A percentile compares a stretch with the other conserved stretches of the same genome.
Evolutionary conservation across 768 basidiomycete genomes (phyloP).

Genomic region (Suillus clintonianus): DNA sequence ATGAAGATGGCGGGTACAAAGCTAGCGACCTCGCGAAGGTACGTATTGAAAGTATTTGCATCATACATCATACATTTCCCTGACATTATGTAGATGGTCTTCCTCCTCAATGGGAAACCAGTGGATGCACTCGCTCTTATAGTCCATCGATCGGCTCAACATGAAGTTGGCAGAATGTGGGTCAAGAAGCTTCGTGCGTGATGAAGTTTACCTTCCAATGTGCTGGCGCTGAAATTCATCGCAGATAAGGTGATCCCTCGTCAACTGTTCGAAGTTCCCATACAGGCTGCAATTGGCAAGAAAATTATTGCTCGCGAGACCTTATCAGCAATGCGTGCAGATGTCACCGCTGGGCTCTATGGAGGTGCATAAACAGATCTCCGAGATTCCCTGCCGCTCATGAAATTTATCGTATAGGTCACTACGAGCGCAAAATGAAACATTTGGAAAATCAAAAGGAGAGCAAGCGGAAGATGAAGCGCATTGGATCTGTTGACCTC

Average conservation of each 20-base stretch:
- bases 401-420: slow-evolving; percentile 44
- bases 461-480: slow-evolving; percentile 87
- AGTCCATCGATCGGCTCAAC: slow-evolving; percentile 80
- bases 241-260: slow-evolving; percentile 89
- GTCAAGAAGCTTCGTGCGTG: slow-evolving; percentile 87
- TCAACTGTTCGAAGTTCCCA: slow-evolving; percentile 92
- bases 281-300: slow-evolving; percentile 89
- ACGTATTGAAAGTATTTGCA: slow-evolving; percentile 4
- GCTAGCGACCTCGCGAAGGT: slow-evolving; percentile 84
- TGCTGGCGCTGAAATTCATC: neutral
- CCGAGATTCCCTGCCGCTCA: neutral
- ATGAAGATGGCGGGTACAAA: slow-evolving; percentile 92
- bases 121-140: slow-evolving; percentile 94
- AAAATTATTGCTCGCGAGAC: slow-evolving; percentile 90
- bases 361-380: slow-evolving; percentile 53
- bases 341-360: slow-evolving; percentile 93
- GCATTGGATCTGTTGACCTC: slow-evolving; percentile 83
- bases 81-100: slow-evolving; percentile 65
- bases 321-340: slow-evolving; percentile 79
- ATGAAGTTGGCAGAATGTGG: slow-evolving; percentile 78
- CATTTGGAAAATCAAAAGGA: slow-evolving; percentile 90
- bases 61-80: neutral
- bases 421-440: slow-evolving; percentile 92
- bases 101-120: slow-evolving; percentile 84
- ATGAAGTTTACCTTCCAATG: neutral